These are phyloP conservation scores for Aspergillus ibericus DNA, from an alignment of 2,329 filamentous ascomycete genomes.

Conservation along the genomic window DNA sequence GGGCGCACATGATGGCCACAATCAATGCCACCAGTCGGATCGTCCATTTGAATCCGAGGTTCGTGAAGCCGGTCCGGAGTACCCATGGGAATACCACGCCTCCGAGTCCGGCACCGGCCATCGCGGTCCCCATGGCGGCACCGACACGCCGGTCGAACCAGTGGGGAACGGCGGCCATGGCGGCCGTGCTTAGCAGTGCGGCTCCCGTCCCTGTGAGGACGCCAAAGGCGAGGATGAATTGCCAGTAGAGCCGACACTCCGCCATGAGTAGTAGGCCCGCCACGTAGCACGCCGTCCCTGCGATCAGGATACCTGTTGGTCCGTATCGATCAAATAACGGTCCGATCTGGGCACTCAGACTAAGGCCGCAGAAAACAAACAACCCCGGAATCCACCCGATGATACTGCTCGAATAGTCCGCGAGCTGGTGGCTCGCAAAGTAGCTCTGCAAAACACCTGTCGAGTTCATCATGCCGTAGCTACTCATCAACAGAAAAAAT, in stretches of 20 bases:
- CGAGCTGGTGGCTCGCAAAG: slow-evolving; percentile 47
- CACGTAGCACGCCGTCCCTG: slow-evolving; percentile 42
- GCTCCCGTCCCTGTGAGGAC: slow-evolving; percentile 38
- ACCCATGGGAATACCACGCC: slow-evolving; percentile 42
- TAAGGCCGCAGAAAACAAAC: slow-evolving; percentile 48
- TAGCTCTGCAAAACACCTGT: slow-evolving; percentile 53
- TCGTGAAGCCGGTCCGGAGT: slow-evolving; percentile 33
- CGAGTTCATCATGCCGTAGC: slow-evolving; percentile 52
- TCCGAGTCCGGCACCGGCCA: slow-evolving; percentile 41
- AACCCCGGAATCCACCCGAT: slow-evolving; percentile 54
- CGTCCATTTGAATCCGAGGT: slow-evolving; percentile 41
- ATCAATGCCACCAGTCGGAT: slow-evolving; percentile 41
- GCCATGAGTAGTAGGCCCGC: slow-evolving; percentile 48
- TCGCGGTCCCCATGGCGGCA: slow-evolving; percentile 42
- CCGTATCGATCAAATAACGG: slow-evolving; percentile 54
- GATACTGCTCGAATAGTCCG: slow-evolving; percentile 44
- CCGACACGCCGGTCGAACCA: slow-evolving; percentile 44
- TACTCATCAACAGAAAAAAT: slow-evolving; percentile 41
- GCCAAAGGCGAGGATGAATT: slow-evolving; percentile 48
- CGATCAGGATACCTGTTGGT: slow-evolving; percentile 43
- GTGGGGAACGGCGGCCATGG: slow-evolving; percentile 41
- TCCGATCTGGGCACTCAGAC: slow-evolving; percentile 50
- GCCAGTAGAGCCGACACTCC: slow-evolving; percentile 51
- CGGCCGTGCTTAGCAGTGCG: slow-evolving; percentile 41
- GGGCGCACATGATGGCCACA: slow-evolving; percentile 32